Base-by-base conservation (phyloP, 2,329 filamentous ascomycete genomes). In the Colletotrichum lentis region DNA sequence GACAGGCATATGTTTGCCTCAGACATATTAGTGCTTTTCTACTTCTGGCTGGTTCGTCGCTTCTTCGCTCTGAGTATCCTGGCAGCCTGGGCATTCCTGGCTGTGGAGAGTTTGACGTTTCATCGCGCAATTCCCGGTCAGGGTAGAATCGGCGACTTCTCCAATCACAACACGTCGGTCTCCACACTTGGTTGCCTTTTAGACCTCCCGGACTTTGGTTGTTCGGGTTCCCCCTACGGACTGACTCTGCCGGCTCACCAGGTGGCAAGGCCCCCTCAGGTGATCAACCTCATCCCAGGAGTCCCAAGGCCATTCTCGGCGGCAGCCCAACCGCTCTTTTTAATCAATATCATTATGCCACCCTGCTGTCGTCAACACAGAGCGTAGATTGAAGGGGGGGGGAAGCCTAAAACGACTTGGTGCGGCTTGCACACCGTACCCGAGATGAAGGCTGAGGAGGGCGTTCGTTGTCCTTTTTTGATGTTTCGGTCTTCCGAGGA, bases 101-200 rank as follows among this genome's bases (percentile, higher is more conserved):
- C 43, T 18, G 27, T 44, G 31, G 56, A 31, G 20, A 50, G 31
- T 22, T 59, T 43, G 62, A 59, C 65, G 65, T 68, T 68, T 68
- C 65, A 68, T 65, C 65, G 62, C 62, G 55, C 62, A 50, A 50
- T 47, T 56, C 44, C 54, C 35, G 53, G 61, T 24, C 55, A 60
- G 55, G 44, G 55, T 55, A 68, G 43, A 55, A 65, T 50, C 46
- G 24, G n/a, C 35, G 65, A 55, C 35, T 55, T 55, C 54, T 60
- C 62, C 62, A 68, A 68, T 68, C 62, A 64, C 41, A 16, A 7
- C 24, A 31, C 16, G 37, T 49, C 41, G 65, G 2, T 60, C 55
- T 20, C 61, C 62, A 65, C 55, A 49, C 37, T 43, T 56, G 27
- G 27, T 7, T 31, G 27, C 27, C 46, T 12, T 44, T 65, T 49